Percentiles rank a stretch among this genome's conserved stretches.
These are phyloP conservation scores for Aspergillus bridgeri DNA, from an alignment of 495 filamentous ascomycete species.

Conservation along the genomic window DNA sequence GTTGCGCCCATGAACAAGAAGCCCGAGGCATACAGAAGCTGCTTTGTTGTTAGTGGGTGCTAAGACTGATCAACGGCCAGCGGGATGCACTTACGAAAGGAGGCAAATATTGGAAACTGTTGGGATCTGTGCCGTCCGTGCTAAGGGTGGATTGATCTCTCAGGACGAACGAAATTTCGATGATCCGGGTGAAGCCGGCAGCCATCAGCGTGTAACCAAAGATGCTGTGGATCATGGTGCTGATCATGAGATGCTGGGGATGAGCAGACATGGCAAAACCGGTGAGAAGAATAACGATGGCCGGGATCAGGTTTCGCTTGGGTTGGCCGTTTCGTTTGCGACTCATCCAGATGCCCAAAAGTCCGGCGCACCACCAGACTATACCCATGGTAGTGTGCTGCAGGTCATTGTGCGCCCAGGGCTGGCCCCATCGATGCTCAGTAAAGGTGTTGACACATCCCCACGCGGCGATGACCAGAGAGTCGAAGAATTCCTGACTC, in stretches of 20 bases:
- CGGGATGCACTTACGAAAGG: slow-evolving; percentile 67
- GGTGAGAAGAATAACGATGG: slow-evolving; percentile 83
- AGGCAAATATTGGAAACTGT: slow-evolving; percentile 90
- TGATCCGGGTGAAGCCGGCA: slow-evolving; percentile 75
- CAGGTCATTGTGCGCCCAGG: slow-evolving; percentile 92
- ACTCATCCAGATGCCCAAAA: slow-evolving; percentile 90
- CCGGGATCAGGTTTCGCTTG: slow-evolving; percentile 89
- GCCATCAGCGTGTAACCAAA: slow-evolving; percentile 97
- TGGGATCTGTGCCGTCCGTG: slow-evolving; percentile 59
- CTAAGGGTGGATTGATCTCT: slow-evolving; percentile 61
- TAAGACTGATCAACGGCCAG: not conserved
- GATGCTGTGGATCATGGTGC: slow-evolving; percentile 83
- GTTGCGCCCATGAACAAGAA: slow-evolving; percentile 98
- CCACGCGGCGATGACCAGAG: slow-evolving; percentile 85
- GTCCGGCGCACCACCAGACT: slow-evolving; percentile 93
- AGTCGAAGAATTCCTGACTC: slow-evolving; percentile 97
- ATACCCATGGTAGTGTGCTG: slow-evolving; percentile 98
- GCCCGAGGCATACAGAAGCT: slow-evolving; percentile 90
- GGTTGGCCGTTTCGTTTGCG: slow-evolving; percentile 76
- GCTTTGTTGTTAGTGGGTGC: slow-evolving; percentile 3
- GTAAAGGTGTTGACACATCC: slow-evolving; percentile 98
- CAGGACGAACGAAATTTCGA: slow-evolving; percentile 88
- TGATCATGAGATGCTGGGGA: slow-evolving; percentile 75
- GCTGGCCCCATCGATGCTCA: slow-evolving; percentile 86
- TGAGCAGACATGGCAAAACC: slow-evolving; percentile 95